Evolutionary conservation across 2,329 filamentous ascomycete genomes (phyloP).

Genomic region (Cercospora beticola): DNA sequence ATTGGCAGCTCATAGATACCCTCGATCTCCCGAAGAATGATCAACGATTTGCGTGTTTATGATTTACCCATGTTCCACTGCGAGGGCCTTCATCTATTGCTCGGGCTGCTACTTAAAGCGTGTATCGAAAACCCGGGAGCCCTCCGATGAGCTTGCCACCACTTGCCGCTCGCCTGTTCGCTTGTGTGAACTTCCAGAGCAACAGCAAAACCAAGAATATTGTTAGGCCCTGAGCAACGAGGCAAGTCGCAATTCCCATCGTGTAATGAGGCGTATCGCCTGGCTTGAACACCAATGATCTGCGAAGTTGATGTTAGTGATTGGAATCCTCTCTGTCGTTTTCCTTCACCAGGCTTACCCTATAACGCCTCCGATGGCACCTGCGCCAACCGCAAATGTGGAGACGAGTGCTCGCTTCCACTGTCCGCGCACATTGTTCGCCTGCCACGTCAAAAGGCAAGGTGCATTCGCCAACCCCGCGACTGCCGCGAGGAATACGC

Average conservation of each 20-base stretch:
- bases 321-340: neutral
- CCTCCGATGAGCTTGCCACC: slow-evolving; percentile 26
- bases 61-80: no score
- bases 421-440: slow-evolving; percentile 54
- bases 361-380: slow-evolving; percentile 64
- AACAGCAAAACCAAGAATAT: slow-evolving; percentile 23
- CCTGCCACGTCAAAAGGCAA: slow-evolving; percentile 22
- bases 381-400: slow-evolving; percentile 10
- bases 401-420: slow-evolving; percentile 48
- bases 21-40: neutral
- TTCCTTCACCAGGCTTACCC: neutral
- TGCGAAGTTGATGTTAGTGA: neutral
- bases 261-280: slow-evolving; percentile 24
- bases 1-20: neutral
- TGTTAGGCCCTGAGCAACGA: slow-evolving; percentile 19
- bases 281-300: slow-evolving; percentile 22
- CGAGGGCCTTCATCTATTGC: neutral
- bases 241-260: slow-evolving; percentile 23
- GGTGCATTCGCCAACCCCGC: slow-evolving; percentile 28
- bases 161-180: slow-evolving; percentile 26
- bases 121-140: slow-evolving; percentile 27
- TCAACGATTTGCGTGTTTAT: neutral
- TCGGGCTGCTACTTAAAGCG: neutral
- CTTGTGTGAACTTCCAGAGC: slow-evolving; percentile 21
- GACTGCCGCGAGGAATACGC: slow-evolving; percentile 32